Evolutionary conservation across 345 rosid species (phyloP), one percentile per base, ranked within the genome.

Genomic region (Sonneratia caseolaris): DNA sequence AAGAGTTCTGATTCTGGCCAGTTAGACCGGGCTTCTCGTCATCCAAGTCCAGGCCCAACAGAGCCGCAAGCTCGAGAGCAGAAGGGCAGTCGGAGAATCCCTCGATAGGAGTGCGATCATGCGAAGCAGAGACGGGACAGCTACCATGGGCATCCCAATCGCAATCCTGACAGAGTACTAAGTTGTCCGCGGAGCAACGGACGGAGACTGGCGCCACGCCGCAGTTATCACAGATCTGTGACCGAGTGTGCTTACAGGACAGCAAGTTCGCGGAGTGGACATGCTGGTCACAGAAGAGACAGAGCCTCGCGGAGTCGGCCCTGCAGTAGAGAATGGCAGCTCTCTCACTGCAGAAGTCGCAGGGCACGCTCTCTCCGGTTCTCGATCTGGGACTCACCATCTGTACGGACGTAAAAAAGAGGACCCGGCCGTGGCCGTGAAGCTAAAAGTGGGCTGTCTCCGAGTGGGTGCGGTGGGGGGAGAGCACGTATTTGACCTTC

Each of bases 181-280:
- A 75, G 65, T 79, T 78, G 55, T 68, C 81, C 13, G 67, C 69
- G n/a, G 68, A 37, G 72, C 85, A 62, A 36, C 75, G 70, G 62
- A 78, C 45, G 5, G 83, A 69, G 68, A 74, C 85, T 6, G 97
- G 93, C 79, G 87, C 93, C 68, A 66, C 24, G 22, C 68, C 32
- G 75, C 79, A 76, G 70, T 83, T 91, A 49, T 90, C 96, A 68
- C 98, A 94, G 96, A 94, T 94, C 96, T 85, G 97, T 2, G 97
- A 91, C 15, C 98, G 90, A 35, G 85, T 47, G 81, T 94, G 98
- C 76, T 91, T 94, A 62, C 78, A 82, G 1, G 97, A 87, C 13
- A 91, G 84, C 2, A 80, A 82, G 78, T 94, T 94, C 15, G 97
- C 98, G 8, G 95, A 86, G 87, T 90, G 98, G 24, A 94, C 98